Conservation (phyloP, 1,284 basidiomycete species). For the Boletellus sp. region DNA sequence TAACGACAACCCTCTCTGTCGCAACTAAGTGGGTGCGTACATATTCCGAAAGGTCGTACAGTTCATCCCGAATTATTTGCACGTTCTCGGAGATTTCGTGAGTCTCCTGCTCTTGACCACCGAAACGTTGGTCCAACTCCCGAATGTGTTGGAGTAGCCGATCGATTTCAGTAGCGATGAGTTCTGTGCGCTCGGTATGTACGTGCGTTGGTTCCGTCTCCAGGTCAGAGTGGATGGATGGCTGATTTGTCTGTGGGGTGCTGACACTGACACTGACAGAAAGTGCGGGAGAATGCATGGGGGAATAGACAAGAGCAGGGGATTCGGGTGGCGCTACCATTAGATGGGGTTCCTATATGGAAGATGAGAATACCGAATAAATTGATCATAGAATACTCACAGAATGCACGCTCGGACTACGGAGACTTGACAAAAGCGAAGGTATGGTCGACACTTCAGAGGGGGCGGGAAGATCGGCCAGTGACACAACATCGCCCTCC, state of each 20-base stretch:
- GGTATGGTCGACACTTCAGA: conserved; percentile 48
- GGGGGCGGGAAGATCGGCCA: conserved; percentile 24
- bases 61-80: conserved; percentile 56
- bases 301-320: conserved; percentile 31
- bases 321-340: conserved; percentile 33
- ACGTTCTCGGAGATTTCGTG: conserved; percentile 60
- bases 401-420: conserved; percentile 19
- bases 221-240: conserved; percentile 55
- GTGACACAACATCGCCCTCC: conserved; percentile 33
- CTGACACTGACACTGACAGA: conserved; percentile 58
- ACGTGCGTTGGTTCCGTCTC: conserved; percentile 42
- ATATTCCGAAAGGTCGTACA: conserved; percentile 53
- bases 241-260: conserved; percentile 58
- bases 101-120: conserved; percentile 50
- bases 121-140: conserved; percentile 47
- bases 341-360: conserved; percentile 25
- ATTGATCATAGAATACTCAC: conserved; percentile 28
- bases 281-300: conserved; percentile 28
- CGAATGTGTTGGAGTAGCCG: conserved; percentile 63
- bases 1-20: conserved; percentile 16
- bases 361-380: conserved; percentile 2
- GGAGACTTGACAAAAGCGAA: conserved; percentile 46
- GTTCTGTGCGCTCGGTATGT: conserved; percentile 35
- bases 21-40: conserved; percentile 29
- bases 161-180: conserved; percentile 63